These are phyloP conservation scores for Parmelia sp. DNA, from an alignment of 495 filamentous ascomycete species.

Conservation along the genomic window DNA sequence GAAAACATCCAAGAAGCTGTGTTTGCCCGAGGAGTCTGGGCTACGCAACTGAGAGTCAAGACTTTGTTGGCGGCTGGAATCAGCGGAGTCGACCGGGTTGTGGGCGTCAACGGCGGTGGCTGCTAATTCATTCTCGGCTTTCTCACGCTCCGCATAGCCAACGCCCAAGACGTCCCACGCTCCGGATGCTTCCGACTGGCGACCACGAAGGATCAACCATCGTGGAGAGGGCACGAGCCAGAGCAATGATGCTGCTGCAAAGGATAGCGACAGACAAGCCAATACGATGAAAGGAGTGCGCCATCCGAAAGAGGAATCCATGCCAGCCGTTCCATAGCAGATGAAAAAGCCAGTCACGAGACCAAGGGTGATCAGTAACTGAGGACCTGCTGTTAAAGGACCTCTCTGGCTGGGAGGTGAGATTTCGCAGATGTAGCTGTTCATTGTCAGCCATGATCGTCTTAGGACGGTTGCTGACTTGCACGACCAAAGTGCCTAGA, in stretches of 20 bases:
- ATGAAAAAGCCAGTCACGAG: neutral
- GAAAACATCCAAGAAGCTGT: constrained; percentile 33
- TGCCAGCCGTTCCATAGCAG: too few relatives aligned
- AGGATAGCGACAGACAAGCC: too few relatives aligned
- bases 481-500: neutral
- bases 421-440: neutral
- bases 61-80: neutral
- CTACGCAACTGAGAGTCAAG: too few relatives aligned
- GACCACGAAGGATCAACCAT: constrained; percentile 42
- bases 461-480: too few relatives aligned
- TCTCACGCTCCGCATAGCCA: constrained; percentile 45
- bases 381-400: neutral
- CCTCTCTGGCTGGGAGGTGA: neutral
- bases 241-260: constrained; percentile 31
- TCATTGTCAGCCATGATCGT: neutral
- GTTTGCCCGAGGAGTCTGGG: neutral
- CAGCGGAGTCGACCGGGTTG: neutral
- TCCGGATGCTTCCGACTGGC: constrained; percentile 32
- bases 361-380: neutral
- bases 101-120: neutral
- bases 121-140: constrained; percentile 34
- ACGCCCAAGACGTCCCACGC: constrained; percentile 45
- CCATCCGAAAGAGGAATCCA: too few relatives aligned
- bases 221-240: constrained; percentile 42
- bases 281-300: too few relatives aligned